These are phyloP conservation scores for Tetrahymena thermophila DNA, from an alignment of 73 alveolate species.

Conservation along the genomic window DNA sequence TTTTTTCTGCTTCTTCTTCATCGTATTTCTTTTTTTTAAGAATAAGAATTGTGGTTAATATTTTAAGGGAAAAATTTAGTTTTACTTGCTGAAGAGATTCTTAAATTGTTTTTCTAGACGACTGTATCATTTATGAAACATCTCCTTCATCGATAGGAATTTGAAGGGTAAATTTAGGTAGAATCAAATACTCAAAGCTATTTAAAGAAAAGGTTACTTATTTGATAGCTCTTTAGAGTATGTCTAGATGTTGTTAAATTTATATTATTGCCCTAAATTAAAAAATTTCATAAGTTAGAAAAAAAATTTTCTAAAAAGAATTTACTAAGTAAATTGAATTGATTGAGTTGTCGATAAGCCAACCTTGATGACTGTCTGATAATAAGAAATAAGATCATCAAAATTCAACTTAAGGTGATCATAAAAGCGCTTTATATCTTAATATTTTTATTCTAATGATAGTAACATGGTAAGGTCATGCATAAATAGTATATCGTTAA, in stretches of 20 bases:
- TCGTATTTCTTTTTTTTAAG: background rate
- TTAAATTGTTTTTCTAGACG: background rate
- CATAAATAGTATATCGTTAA: background rate
- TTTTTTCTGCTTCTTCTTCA: background rate
- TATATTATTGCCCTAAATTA: background rate
- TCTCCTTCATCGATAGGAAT: background rate
- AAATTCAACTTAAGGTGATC: background rate
- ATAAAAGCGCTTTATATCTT: background rate
- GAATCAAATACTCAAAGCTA: background rate
- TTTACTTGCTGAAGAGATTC: background rate
- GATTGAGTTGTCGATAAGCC: background rate
- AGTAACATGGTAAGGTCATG: background rate
- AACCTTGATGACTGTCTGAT: background rate
- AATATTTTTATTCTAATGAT: background rate
- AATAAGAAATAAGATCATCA: background rate
- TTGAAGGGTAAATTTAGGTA: background rate
- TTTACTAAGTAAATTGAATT: background rate
- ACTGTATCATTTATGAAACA: background rate
- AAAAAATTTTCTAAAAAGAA: background rate
- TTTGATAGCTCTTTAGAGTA: background rate
- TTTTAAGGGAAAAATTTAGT: background rate
- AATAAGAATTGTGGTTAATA: background rate
- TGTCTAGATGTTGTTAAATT: background rate
- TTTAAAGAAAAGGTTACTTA: background rate
- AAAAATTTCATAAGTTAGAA: background rate